Evolutionary conservation across 140 eudicot genomes (phyloP).

Genomic region (Cichorium intybus): DNA sequence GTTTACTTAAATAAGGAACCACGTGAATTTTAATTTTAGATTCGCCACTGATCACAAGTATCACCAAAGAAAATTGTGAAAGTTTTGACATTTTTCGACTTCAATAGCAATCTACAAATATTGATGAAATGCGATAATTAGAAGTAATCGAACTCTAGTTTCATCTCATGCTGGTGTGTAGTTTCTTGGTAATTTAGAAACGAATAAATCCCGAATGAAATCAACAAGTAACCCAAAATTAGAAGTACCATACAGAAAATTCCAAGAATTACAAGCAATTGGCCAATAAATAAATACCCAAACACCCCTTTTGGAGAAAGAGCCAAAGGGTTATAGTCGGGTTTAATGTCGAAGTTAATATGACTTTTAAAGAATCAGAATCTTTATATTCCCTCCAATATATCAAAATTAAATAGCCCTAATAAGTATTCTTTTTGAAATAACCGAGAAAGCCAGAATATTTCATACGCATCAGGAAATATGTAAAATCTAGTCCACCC

Average conservation of each 20-base stretch:
- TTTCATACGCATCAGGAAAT: background rate
- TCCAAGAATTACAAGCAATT: background rate
- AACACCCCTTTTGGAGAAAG: background rate
- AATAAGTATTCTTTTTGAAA: too few relatives aligned
- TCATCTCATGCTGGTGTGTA: too few relatives aligned
- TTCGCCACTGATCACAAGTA: slow-evolving; percentile 31
- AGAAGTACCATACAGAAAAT: slow-evolving; percentile 10
- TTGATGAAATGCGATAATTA: background rate
- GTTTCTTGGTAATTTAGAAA: background rate
- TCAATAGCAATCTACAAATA: background rate
- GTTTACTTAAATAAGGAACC: too few relatives aligned
- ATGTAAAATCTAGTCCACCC: slow-evolving; percentile 15
- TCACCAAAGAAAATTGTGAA: slow-evolving; percentile 15
- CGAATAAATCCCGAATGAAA: background rate
- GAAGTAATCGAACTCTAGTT: too few relatives aligned
- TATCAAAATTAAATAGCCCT: too few relatives aligned
- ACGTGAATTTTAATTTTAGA: too few relatives aligned
- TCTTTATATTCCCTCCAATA: slow-evolving; percentile 19
- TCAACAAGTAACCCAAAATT: slow-evolving; percentile 15
- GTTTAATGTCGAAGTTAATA: slow-evolving; percentile 5
- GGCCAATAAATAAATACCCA: background rate
- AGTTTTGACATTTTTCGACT: slow-evolving; percentile 26
- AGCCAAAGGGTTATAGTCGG: slow-evolving; percentile 15
- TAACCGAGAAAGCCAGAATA: too few relatives aligned
- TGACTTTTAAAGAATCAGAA: slow-evolving; percentile 17